These are phyloP conservation scores for Phytophthora chlamydospora DNA, from an alignment of 352 stramenopile genomes.

Conservation along the genomic window DNA sequence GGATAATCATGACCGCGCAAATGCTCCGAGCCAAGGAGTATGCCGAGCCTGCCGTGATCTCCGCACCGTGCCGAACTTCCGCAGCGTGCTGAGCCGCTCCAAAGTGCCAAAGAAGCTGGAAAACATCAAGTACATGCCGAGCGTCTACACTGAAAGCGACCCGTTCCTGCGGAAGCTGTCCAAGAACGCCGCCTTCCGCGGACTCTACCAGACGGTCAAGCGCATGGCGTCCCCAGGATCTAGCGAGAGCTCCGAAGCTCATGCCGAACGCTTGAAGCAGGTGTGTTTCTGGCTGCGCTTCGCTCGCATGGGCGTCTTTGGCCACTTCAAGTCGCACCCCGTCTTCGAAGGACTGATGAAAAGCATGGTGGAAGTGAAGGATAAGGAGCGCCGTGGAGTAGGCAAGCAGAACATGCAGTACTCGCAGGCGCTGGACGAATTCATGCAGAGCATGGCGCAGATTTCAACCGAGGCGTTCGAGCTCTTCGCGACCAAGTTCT, in stretches of 20 bases:
- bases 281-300: slow-evolving; percentile 75
- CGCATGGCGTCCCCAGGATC: slow-evolving; percentile 15
- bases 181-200: slow-evolving; percentile 76
- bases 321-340: slow-evolving; percentile 67
- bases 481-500: slow-evolving; percentile 77
- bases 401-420: slow-evolving; percentile 91
- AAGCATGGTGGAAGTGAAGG: slow-evolving; percentile 85
- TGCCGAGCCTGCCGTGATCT: slow-evolving; percentile 75
- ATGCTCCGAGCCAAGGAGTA: slow-evolving; percentile 40
- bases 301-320: slow-evolving; percentile 75
- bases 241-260: slow-evolving; percentile 13
- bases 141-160: slow-evolving; percentile 77
- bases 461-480: slow-evolving; percentile 80
- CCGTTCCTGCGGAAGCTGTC: slow-evolving; percentile 80
- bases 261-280: slow-evolving; percentile 41
- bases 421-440: slow-evolving; percentile 68
- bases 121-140: slow-evolving; percentile 84
- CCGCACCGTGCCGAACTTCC: slow-evolving; percentile 75
- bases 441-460: slow-evolving; percentile 67
- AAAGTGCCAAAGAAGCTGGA: slow-evolving; percentile 74
- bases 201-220: slow-evolving; percentile 71
- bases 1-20: slow-evolving; percentile 23
- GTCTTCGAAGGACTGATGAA: slow-evolving; percentile 82
- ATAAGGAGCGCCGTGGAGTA: slow-evolving; percentile 79
- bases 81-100: slow-evolving; percentile 75